Percentiles rank a stretch among this genome's conserved stretches.
Evolutionary conservation across 495 filamentous ascomycete genomes (phyloP).

Genomic region (Podospora didyma): DNA sequence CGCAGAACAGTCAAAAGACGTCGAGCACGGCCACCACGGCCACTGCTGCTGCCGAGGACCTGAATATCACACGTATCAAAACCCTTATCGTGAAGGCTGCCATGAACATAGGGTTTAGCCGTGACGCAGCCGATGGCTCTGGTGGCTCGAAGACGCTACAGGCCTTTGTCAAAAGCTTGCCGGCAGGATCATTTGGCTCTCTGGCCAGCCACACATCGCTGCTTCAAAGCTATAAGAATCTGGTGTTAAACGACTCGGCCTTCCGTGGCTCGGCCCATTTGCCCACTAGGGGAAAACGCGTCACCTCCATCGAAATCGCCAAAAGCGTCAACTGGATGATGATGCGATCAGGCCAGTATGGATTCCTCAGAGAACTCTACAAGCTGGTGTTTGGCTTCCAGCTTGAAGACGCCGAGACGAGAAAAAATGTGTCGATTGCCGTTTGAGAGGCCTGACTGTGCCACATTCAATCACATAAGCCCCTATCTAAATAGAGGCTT

Average conservation of each 20-base stretch:
- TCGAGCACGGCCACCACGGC: constrained; percentile 73
- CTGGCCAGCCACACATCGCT: constrained; percentile 64
- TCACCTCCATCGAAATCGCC: constrained; percentile 66
- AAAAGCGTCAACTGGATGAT: constrained; percentile 72
- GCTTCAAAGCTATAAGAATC: constrained; percentile 70
- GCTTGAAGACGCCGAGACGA: constrained; percentile 63
- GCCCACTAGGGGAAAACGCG: constrained; percentile 52
- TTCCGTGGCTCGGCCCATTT: constrained; percentile 54
- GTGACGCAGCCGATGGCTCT: constrained; percentile 36
- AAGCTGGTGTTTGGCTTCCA: constrained; percentile 81
- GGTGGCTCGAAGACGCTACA: constrained; percentile 49
- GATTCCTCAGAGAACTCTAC: constrained; percentile 76
- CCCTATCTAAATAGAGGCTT: too few relatives aligned
- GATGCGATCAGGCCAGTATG: constrained; percentile 48
- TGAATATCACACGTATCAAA: constrained; percentile 69
- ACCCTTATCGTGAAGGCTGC: constrained; percentile 77
- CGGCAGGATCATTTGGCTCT: constrained; percentile 71
- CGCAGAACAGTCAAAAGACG: constrained; percentile 63
- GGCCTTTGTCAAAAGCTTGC: constrained; percentile 70
- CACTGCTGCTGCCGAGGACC: constrained; percentile 58
- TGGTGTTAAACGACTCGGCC: constrained; percentile 64
- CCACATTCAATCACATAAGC: too few relatives aligned
- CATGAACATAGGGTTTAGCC: constrained; percentile 68
- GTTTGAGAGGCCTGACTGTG: constrained; percentile 20
- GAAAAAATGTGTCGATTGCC: constrained; percentile 48